phyloP scores from a whole-genome alignment of 345 rosid species.

The Citrus medica region DNA sequence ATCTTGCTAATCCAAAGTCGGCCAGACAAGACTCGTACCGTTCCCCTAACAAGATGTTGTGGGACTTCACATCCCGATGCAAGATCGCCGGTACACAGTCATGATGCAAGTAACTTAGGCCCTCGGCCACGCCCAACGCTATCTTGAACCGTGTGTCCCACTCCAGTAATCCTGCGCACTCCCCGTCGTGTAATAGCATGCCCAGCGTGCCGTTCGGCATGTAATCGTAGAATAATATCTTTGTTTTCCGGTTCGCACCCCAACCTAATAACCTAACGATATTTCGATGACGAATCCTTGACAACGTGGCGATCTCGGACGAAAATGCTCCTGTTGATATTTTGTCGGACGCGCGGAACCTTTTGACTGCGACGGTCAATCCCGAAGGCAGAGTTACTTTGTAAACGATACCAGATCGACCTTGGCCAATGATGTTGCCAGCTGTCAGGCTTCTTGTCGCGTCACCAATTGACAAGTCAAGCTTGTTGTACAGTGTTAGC shows the following conservation, averaged over 20 bases:
- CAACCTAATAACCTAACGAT: conserved; percentile 79
- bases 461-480: conserved; percentile 69
- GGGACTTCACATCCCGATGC: conserved; percentile 84
- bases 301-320: conserved; percentile 71
- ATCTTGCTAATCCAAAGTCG: conserved; percentile 80
- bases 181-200: conserved; percentile 47
- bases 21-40: conserved; percentile 66
- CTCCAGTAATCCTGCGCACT: conserved; percentile 26
- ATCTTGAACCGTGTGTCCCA: conserved; percentile 77
- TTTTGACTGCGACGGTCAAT: conserved; percentile 62
- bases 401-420: conserved; percentile 82
- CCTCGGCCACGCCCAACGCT: conserved; percentile 75
- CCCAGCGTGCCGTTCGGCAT: conserved; percentile 68
- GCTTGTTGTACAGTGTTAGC: conserved; percentile 75
- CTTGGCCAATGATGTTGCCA: conserved; percentile 66
- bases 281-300: conserved; percentile 83
- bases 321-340: conserved; percentile 59
- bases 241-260: conserved; percentile 67
- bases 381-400: conserved; percentile 51
- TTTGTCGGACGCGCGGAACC: conserved; percentile 48
- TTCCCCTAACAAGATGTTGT: conserved; percentile 70
- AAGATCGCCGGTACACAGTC: conserved; percentile 80
- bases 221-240: conserved; percentile 70
- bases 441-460: conserved; percentile 47
- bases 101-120: conserved; percentile 78